A percentile compares a stretch with the other conserved stretches of the same genome.
These are phyloP conservation scores for Tetrahymena borealis DNA, from an alignment of 73 alveolate species.

Conservation along the genomic window DNA sequence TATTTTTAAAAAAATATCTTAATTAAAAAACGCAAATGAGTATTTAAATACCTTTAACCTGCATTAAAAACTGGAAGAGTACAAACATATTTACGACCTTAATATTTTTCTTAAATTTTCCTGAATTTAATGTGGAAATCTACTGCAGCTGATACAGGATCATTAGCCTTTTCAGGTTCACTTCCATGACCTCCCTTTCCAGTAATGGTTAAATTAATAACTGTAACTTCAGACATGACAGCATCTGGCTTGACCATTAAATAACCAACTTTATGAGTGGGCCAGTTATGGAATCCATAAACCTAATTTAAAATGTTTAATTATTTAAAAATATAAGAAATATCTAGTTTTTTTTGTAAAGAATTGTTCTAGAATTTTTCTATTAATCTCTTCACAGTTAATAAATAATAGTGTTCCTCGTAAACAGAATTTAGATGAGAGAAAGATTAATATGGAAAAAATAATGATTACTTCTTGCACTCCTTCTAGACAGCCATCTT, in stretches of 20 bases:
- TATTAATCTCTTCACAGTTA: too few species aligned
- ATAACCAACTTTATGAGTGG: slow-evolving; percentile 44
- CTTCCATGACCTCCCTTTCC: slow-evolving; percentile 70
- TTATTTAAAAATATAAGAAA: neutral
- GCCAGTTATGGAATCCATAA: slow-evolving; percentile 56
- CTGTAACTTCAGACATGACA: slow-evolving; percentile 47
- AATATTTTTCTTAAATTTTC: slow-evolving; percentile 5
- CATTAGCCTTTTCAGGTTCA: slow-evolving; percentile 45
- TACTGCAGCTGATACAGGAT: slow-evolving; percentile 47
- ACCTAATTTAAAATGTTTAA: neutral
- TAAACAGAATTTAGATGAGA: too few species aligned
- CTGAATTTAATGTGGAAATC: slow-evolving; percentile 26
- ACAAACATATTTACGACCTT: slow-evolving; percentile 23
- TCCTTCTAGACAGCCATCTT: slow-evolving; percentile 46
- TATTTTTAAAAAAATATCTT: too few species aligned
- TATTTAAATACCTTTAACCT: slow-evolving; percentile 42
- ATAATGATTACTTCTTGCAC: slow-evolving; percentile 26
- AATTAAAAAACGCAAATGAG: too few species aligned
- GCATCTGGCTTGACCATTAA: slow-evolving; percentile 42
- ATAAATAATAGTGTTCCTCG: too few species aligned
- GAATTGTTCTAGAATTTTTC: too few species aligned
- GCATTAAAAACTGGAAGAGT: slow-evolving; percentile 46
- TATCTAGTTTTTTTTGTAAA: too few species aligned
- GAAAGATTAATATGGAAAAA: too few species aligned
- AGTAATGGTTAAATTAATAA: slow-evolving; percentile 30